A percentile compares a stretch with the other conserved stretches of the same genome.
Evolutionary conservation across 2,329 filamentous ascomycete species (phyloP).

Genomic region (Pestalotiopsis sp.): DNA sequence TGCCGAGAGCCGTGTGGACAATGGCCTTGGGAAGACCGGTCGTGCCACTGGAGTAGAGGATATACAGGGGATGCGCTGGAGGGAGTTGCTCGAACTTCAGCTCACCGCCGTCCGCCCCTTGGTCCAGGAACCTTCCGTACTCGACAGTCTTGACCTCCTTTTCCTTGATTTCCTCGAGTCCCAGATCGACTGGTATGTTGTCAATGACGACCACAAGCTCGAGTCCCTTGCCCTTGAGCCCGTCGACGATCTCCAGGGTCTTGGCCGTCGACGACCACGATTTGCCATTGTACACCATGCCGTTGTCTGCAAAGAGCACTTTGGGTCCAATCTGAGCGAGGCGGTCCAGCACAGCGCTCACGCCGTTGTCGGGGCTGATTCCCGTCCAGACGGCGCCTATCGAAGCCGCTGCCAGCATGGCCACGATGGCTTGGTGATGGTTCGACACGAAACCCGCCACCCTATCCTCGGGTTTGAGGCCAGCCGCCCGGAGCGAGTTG

Average conservation of each 20-base stretch:
- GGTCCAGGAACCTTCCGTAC: conserved; percentile 47
- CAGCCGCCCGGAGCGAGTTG: conserved; percentile 67
- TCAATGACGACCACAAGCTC: conserved; percentile 75
- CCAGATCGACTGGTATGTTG: conserved; percentile 55
- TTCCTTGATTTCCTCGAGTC: conserved; percentile 41
- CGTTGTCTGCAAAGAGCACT: conserved; percentile 85
- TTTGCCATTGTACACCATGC: conserved; percentile 88
- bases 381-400: conserved; percentile 91
- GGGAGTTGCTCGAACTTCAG: conserved; percentile 76
- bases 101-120: conserved; percentile 42
- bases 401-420: conserved; percentile 81
- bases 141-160: conserved; percentile 44
- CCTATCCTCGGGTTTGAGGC: conserved; percentile 58
- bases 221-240: conserved; percentile 62
- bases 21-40: conserved; percentile 90
- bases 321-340: conserved; percentile 83
- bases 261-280: conserved; percentile 80
- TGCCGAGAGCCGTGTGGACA: conserved; percentile 87
- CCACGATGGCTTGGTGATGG: conserved; percentile 82
- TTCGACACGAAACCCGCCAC: conserved; percentile 85
- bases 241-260: conserved; percentile 73
- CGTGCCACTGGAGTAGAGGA: conserved; percentile 91
- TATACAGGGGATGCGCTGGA: conserved; percentile 88
- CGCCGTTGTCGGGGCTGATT: conserved; percentile 89
- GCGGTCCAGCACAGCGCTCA: conserved; percentile 87